These are phyloP conservation scores for Ganoderma leucocontextum DNA, from an alignment of 1,284 basidiomycete species.

Conservation along the genomic window DNA sequence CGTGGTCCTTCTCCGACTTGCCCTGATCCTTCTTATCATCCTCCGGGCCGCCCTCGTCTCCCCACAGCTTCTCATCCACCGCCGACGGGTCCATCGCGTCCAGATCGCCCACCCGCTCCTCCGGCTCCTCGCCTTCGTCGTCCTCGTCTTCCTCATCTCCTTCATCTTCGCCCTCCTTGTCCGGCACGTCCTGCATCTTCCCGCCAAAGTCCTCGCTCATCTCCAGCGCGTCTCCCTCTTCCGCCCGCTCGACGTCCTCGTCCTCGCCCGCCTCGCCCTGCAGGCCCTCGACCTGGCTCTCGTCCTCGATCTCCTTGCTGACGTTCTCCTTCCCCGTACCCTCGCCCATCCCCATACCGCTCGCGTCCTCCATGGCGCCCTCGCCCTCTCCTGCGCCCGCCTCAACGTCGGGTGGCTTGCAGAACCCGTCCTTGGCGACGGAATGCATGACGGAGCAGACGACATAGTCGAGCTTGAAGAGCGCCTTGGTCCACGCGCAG, in stretches of 20 bases:
- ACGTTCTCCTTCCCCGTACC: conserved; percentile 88
- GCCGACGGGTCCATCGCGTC: conserved; percentile 89
- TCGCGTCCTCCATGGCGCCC: conserved; percentile 62
- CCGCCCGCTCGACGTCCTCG: conserved; percentile 60
- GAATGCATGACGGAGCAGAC: conserved; percentile 79
- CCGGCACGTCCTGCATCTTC: conserved; percentile 82
- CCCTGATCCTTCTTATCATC: conserved; percentile 61
- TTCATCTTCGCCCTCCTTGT: conserved; percentile 60
- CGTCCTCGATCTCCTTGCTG: conserved; percentile 93
- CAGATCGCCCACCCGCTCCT: conserved; percentile 88
- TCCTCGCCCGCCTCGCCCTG: conserved; percentile 74
- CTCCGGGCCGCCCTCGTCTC: conserved; percentile 70
- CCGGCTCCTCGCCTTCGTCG: conserved; percentile 66
- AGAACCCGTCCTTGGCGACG: conserved; percentile 91
- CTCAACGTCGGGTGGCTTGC: conserved; percentile 79
- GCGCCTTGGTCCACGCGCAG: conserved; percentile 74
- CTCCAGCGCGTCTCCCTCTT: conserved; percentile 76
- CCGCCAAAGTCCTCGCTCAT: conserved; percentile 86
- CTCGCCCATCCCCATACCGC: conserved; percentile 87
- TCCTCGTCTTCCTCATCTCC: conserved; percentile 65
- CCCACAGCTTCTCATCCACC: conserved; percentile 98
- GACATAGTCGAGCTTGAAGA: conserved; percentile 89
- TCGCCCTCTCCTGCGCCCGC: conserved; percentile 56
- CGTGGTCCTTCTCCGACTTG: conserved; percentile 62
- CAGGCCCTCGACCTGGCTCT: conserved; percentile 95